Percentiles rank a stretch among this genome's conserved stretches.
These are phyloP conservation scores for Fonticula alba DNA, from an alignment of 78 protist genomes.

Conservation along the genomic window DNA sequence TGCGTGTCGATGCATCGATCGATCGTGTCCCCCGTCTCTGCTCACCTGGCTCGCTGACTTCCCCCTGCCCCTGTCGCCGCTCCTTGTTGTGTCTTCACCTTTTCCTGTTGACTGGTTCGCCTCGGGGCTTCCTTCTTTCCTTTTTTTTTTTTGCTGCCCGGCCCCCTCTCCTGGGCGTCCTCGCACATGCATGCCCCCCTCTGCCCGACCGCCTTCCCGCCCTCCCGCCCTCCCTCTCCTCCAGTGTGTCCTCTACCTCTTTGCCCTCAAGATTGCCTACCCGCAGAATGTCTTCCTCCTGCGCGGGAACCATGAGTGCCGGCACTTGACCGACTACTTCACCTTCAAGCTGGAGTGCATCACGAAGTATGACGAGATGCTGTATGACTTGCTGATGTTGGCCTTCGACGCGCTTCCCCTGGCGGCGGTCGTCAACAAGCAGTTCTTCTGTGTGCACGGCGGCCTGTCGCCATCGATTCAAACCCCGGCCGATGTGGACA, in stretches of 20 bases:
- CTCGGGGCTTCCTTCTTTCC: neutral
- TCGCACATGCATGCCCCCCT: too few relatives aligned
- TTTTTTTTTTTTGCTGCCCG: too few relatives aligned
- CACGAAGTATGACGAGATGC: constrained; percentile 46
- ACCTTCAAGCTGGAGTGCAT: constrained; percentile 83
- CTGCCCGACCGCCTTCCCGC: neutral
- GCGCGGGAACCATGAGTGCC: constrained; percentile 95
- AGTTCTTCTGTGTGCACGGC: constrained; percentile 89
- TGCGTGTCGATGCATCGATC: neutral
- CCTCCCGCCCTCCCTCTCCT: constrained; percentile 2
- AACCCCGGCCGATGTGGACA: constrained; percentile 28
- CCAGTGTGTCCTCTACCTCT: constrained; percentile 48
- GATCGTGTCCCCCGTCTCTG: too few relatives aligned
- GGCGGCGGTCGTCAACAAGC: constrained; percentile 70
- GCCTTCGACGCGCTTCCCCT: constrained; percentile 81
- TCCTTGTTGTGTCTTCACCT: too few relatives aligned
- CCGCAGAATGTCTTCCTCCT: constrained; percentile 62
- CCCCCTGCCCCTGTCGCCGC: too few relatives aligned
- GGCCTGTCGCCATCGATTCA: constrained; percentile 86
- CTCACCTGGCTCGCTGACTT: too few relatives aligned
- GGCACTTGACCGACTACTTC: constrained; percentile 82
- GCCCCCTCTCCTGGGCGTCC: neutral
- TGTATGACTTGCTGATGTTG: constrained; percentile 67
- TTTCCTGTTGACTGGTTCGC: neutral
- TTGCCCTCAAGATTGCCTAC: constrained; percentile 59